Percentiles rank a stretch among this genome's conserved stretches.
These are phyloP conservation scores for Citrus hindsii DNA, from an alignment of 345 rosid species.

Conservation along the genomic window DNA sequence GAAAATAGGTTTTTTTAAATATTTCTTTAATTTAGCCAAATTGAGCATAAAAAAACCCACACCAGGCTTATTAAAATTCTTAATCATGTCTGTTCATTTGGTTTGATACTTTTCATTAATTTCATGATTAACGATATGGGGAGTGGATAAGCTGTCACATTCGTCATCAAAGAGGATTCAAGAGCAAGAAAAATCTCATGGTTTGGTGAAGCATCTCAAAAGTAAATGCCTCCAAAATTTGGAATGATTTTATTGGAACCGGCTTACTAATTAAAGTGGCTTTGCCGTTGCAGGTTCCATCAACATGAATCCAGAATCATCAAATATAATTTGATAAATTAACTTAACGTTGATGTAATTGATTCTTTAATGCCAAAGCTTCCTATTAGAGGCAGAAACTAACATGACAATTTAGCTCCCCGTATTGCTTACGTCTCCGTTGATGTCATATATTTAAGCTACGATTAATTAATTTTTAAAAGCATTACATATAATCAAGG, in stretches of 20 bases:
- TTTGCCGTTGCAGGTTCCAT: not conserved
- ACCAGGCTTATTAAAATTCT: too few species aligned
- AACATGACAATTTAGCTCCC: not conserved
- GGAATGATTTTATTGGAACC: not conserved
- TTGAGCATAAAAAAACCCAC: not conserved
- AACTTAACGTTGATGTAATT: not conserved
- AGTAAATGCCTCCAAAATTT: slow-evolving; percentile 1
- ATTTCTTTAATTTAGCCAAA: not conserved
- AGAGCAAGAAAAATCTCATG: not conserved
- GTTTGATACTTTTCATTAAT: not conserved
- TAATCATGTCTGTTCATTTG: not conserved
- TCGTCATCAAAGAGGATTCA: slow-evolving; percentile 16
- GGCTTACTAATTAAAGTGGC: not conserved
- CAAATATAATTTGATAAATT: not conserved
- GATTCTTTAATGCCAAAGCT: not conserved
- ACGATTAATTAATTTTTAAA: not conserved
- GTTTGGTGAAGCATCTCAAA: slow-evolving; percentile 19
- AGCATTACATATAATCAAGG: not conserved
- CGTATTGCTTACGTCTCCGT: not conserved
- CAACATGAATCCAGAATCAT: not conserved
- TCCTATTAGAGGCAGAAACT: not conserved
- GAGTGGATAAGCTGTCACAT: slow-evolving; percentile 27
- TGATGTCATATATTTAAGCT: not conserved
- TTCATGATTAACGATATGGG: not conserved
- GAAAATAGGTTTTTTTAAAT: too few species aligned